A percentile compares a stretch with the other conserved stretches of the same genome.
Evolutionary conservation across 2,329 filamentous ascomycete genomes (phyloP).

Genomic region (Alternaria brassicicola): DNA sequence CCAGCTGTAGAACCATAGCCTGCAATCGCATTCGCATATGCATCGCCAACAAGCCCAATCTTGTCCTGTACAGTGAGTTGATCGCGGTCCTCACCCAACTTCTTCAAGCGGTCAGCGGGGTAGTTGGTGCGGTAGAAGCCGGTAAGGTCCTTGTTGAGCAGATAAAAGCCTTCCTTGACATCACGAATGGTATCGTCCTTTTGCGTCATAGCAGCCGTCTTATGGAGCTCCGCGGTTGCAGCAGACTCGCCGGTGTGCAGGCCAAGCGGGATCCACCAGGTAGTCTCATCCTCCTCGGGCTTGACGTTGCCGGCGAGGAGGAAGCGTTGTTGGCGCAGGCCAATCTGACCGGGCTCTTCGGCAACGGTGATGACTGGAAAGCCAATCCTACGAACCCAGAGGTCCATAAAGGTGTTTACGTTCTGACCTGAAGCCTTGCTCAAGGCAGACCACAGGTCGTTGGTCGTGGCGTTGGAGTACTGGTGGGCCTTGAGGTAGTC

Average conservation of each 20-base stretch:
- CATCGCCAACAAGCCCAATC: constrained; percentile 89
- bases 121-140: constrained; percentile 96
- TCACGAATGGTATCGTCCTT: constrained; percentile 79
- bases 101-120: constrained; percentile 78
- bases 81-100: constrained; percentile 77
- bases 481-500: constrained; percentile 87
- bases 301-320: constrained; percentile 89
- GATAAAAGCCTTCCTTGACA: constrained; percentile 83
- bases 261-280: constrained; percentile 94
- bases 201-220: constrained; percentile 70
- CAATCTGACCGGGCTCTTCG: constrained; percentile 82
- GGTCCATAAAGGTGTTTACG: constrained; percentile 84
- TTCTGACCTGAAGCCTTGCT: constrained; percentile 87
- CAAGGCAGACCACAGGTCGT: constrained; percentile 87
- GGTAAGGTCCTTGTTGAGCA: constrained; percentile 86
- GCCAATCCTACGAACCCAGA: constrained; percentile 95
- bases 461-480: constrained; percentile 88
- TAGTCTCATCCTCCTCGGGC: constrained; percentile 86
- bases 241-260: constrained; percentile 72
- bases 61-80: constrained; percentile 85
- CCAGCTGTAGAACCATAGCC: constrained; percentile 83
- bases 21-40: constrained; percentile 84
- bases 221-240: constrained; percentile 64
- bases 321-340: constrained; percentile 85
- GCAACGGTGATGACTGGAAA: constrained; percentile 88